Percentiles rank a stretch among this genome's conserved stretches.
phyloP scores from a whole-genome alignment of 768 basidiomycete species.

The Hericium erinaceus region DNA sequence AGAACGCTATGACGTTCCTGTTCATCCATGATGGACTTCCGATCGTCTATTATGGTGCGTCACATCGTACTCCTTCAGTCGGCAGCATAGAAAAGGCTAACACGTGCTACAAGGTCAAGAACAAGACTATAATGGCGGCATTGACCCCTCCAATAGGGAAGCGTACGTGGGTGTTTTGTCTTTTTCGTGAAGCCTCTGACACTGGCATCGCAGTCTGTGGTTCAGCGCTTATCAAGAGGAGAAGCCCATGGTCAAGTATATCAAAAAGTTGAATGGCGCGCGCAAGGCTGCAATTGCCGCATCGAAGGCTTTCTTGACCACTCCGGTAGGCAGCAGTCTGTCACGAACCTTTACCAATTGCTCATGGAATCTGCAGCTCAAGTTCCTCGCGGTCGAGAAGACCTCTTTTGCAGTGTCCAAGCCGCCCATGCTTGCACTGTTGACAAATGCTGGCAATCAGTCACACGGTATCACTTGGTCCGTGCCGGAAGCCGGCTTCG shows the following conservation, averaged over 20 bases:
- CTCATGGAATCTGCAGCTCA: slow-evolving; percentile 24
- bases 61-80: neutral
- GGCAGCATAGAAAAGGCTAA: neutral
- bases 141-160: slow-evolving; percentile 40
- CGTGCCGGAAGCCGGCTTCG: slow-evolving; percentile 32
- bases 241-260: slow-evolving; percentile 38
- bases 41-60: slow-evolving; percentile 38
- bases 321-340: slow-evolving; percentile 26
- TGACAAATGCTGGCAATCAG: slow-evolving; percentile 43
- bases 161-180: slow-evolving; percentile 23
- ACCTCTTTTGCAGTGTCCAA: slow-evolving; percentile 42
- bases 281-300: slow-evolving; percentile 39
- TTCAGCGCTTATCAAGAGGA: slow-evolving; percentile 42
- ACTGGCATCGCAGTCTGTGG: slow-evolving; percentile 41
- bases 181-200: neutral
- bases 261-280: slow-evolving; percentile 39
- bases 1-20: slow-evolving; percentile 41
- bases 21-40: slow-evolving; percentile 45
- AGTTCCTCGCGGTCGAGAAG: slow-evolving; percentile 33
- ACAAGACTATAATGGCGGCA: slow-evolving; percentile 36
- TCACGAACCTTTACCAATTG: neutral
- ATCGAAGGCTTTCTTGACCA: slow-evolving; percentile 35
- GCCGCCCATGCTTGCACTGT: slow-evolving; percentile 43
- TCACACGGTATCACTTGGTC: slow-evolving; percentile 28
- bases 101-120: slow-evolving; percentile 31